phyloP scores from a whole-genome alignment of 257 asterid species.

The Plantago major region DNA sequence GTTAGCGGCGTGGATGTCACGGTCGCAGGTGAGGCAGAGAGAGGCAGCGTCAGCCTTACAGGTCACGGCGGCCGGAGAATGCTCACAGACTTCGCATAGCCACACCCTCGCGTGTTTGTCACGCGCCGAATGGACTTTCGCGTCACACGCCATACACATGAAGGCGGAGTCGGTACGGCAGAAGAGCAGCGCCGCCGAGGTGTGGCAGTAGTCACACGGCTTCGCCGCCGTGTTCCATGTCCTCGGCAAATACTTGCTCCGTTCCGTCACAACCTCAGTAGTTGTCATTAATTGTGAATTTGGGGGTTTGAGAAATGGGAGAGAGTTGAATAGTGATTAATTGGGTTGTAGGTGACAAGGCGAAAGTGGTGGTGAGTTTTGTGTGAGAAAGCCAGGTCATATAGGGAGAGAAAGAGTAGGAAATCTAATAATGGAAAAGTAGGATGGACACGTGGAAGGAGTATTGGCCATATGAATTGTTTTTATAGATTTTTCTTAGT shows the following conservation, averaged over 20 bases:
- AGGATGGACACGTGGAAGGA: slow-evolving; percentile 51
- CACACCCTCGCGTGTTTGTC: slow-evolving; percentile 62
- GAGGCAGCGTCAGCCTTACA: slow-evolving; percentile 85
- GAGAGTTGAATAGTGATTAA: background rate
- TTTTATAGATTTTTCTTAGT: slow-evolving; percentile 38
- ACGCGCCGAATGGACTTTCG: slow-evolving; percentile 29
- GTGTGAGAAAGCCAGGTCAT: slow-evolving; percentile 31
- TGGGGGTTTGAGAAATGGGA: too few relatives aligned
- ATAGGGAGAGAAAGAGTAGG: slow-evolving; percentile 18
- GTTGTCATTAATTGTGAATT: background rate
- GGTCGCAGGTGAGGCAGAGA: slow-evolving; percentile 68
- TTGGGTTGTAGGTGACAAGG: slow-evolving; percentile 22
- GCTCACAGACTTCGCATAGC: slow-evolving; percentile 88
- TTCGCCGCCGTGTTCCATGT: slow-evolving; percentile 37
- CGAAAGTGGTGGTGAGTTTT: slow-evolving; percentile 32
- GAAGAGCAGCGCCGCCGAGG: slow-evolving; percentile 60
- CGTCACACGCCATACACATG: slow-evolving; percentile 65
- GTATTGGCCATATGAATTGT: slow-evolving; percentile 43
- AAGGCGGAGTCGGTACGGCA: slow-evolving; percentile 60
- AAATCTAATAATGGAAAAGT: slow-evolving; percentile 36
- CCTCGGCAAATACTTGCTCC: slow-evolving; percentile 23
- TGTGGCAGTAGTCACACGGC: slow-evolving; percentile 67
- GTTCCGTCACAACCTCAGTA: background rate
- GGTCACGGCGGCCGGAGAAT: slow-evolving; percentile 60
- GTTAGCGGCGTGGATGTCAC: slow-evolving; percentile 75